Base-by-base conservation (phyloP, 1,284 basidiomycete species). In the Nidula niveotomentosa region DNA sequence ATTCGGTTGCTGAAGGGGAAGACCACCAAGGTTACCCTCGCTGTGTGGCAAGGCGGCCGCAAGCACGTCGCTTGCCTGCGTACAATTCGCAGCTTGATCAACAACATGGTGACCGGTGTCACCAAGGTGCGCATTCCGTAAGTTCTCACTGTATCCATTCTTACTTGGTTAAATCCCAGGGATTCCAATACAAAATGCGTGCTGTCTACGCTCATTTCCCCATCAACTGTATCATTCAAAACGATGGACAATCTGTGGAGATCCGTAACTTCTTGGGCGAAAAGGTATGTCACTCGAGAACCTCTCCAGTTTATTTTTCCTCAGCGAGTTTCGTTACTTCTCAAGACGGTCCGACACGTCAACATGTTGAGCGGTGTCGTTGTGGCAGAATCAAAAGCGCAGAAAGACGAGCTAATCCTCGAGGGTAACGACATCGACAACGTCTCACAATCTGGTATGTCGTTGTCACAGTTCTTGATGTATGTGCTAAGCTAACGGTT, bases 131-230 rank as follows among this genome's bases (percentile, higher is more conserved):
- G 78, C 67, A 52, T 48, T 41, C 37, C 17, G 12, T 1, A 46
- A 35, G 36, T 49, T 17, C 41, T 18, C 6, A 37, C 35, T 15
- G 30, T 49, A 12, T 30, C 13, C 50, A 36, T 33, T 49, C 58
- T 36, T 48, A 35, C 5, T n/a, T 47, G 17, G 36, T 15, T 45
- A 36, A 23, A 23, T 23, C 51, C 13, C 63, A 93, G 90, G 97
- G 96, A 61, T 99, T 98, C 90, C 88, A 90, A 70, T 99, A 99
- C 88, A 99, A 99, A 90, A 96, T 98, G 94, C 92, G 94, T 68
- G 84, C 96, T 39, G 97, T 99, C 57, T 99, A 99, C 74, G 97
- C 97, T 69, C 97, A 99, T 85, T 99, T 99, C 85, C 97, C 97
- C 62, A 98, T 99, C 85, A 99, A 99, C 84, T 91, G 93, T 73